phyloP scores from a whole-genome alignment of 345 rosid genomes.

The Dipteronia sinensis region DNA sequence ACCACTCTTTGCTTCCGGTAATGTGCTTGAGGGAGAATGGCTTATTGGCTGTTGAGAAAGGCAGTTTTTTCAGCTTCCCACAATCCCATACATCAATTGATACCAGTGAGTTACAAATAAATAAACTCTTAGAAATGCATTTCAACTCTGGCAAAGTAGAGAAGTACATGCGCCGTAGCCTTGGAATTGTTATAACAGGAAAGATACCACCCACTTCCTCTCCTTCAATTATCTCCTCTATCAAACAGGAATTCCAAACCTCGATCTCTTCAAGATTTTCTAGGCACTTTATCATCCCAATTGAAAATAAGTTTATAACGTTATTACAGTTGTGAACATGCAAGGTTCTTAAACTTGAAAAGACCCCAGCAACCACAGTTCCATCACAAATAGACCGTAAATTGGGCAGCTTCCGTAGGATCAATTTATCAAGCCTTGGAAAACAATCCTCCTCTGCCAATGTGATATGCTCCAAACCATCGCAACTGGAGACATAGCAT shows the following conservation, averaged over 20 bases:
- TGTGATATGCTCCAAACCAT: neutral
- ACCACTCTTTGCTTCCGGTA: conserved; percentile 14
- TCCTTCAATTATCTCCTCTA: conserved; percentile 10
- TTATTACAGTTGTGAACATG: conserved; percentile 10
- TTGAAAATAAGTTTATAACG: neutral
- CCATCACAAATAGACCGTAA: neutral
- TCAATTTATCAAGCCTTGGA: conserved; percentile 4
- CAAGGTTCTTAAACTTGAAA: conserved; percentile 4
- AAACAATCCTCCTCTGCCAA: conserved; percentile 3
- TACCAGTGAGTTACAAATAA: conserved; percentile 1
- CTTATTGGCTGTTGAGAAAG: conserved; percentile 5
- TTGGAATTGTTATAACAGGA: neutral
- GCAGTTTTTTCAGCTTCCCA: conserved; percentile 14
- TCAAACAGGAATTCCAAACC: conserved; percentile 10
- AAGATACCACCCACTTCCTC: neutral
- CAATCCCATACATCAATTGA: conserved; percentile 18
- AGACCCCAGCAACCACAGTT: neutral
- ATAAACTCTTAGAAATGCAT: neutral
- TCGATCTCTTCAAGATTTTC: conserved; percentile 17
- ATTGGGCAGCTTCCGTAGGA: neutral
- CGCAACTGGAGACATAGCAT: conserved; percentile 19
- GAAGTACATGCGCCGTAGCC: neutral
- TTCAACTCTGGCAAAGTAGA: conserved; percentile 17
- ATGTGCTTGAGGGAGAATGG: conserved; percentile 11
- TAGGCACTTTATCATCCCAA: neutral